phyloP scores from a whole-genome alignment of 2,329 filamentous ascomycete species.

The Xylariaceae sp. region DNA sequence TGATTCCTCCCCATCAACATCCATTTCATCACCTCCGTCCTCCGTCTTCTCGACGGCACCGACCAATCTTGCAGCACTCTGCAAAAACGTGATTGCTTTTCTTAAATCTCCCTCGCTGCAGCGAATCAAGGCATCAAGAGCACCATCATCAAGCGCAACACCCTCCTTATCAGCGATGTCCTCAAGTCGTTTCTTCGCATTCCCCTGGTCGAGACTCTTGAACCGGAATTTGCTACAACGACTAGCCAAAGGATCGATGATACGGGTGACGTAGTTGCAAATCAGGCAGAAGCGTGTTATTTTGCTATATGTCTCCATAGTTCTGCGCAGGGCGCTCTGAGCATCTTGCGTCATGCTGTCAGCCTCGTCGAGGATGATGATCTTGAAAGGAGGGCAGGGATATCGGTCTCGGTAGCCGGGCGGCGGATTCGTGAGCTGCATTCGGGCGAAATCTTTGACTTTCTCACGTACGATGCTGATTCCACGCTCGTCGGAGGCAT shows the following conservation, averaged over 20 bases:
- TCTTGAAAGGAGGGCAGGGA: conserved; percentile 96
- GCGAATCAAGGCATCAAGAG: conserved; percentile 75
- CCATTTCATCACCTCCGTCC: conserved; percentile 51
- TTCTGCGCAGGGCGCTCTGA: conserved; percentile 84
- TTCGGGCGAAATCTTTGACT: conserved; percentile 95
- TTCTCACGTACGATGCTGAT: conserved; percentile 97
- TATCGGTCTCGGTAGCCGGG: conserved; percentile 65
- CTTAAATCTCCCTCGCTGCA: conserved; percentile 92
- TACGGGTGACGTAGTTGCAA: conserved; percentile 97
- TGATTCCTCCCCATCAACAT: conserved; percentile 53
- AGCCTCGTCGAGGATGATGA: conserved; percentile 96
- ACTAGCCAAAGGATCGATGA: conserved; percentile 92
- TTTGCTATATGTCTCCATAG: conserved; percentile 97
- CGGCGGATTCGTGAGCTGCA: conserved; percentile 83
- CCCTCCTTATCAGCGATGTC: conserved; percentile 79
- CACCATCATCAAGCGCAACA: conserved; percentile 72
- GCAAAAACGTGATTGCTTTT: conserved; percentile 93
- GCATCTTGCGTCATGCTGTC: conserved; percentile 99
- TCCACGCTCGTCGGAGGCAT: conserved; percentile 97
- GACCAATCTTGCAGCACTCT: conserved; percentile 86
- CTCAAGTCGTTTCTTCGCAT: conserved; percentile 73
- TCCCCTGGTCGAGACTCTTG: conserved; percentile 87
- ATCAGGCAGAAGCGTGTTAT: conserved; percentile 97
- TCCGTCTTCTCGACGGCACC: conserved; percentile 53
- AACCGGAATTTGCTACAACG: conserved; percentile 97